A percentile compares a stretch with the other conserved stretches of the same genome.
Evolutionary conservation across 179 eudicot species (phyloP).

Genomic region (Spinacia oleracea): DNA sequence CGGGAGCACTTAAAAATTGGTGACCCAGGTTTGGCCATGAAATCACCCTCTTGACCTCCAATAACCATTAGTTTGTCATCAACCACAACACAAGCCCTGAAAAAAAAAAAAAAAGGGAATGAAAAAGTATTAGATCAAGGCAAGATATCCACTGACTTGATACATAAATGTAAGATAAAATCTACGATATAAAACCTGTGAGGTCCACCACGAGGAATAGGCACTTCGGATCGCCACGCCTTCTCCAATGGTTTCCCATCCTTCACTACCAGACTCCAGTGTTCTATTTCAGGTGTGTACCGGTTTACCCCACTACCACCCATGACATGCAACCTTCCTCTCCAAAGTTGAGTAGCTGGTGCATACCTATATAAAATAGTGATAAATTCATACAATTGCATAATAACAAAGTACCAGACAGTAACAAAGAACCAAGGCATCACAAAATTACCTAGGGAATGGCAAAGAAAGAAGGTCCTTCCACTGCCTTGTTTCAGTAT

Average conservation of each 20-base stretch:
- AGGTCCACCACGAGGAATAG: constrained; percentile 99
- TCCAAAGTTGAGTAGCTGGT: constrained; percentile 98
- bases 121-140: no score
- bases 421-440: background rate
- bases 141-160: background rate
- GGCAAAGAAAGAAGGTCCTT: constrained; percentile 77
- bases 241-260: constrained; percentile 87
- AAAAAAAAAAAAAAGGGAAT: constrained; percentile 4
- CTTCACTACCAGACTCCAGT: constrained; percentile 97
- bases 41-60: constrained; percentile 99
- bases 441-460: constrained; percentile 65
- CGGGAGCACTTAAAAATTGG: constrained; percentile 98
- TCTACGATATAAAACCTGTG: constrained; percentile 57
- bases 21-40: constrained; percentile 99
- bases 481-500: constrained; percentile 85
- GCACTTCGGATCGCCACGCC: constrained; percentile 87
- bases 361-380: constrained; percentile 68
- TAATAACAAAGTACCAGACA: background rate
- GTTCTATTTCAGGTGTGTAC: constrained; percentile 75
- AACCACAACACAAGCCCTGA: constrained; percentile 83
- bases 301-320: constrained; percentile 95
- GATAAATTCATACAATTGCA: constrained; percentile 4
- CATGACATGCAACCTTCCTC: constrained; percentile 98
- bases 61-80: constrained; percentile 74
- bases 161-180: background rate